Evolutionary conservation across 73 alveolate genomes (phyloP).

Genomic region (Paramecium caudatum): DNA sequence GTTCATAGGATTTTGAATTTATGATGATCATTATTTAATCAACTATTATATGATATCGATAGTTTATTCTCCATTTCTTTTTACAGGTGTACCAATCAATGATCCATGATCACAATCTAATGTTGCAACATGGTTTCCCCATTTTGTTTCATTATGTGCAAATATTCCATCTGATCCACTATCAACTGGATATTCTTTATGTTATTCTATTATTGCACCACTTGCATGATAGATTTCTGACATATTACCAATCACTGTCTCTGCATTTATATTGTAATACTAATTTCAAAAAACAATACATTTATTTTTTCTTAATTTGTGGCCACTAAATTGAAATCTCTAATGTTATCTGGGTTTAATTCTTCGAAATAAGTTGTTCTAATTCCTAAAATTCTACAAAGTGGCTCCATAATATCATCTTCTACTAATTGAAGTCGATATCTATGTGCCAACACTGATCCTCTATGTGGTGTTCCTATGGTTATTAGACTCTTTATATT

Average conservation of each 20-base stretch:
- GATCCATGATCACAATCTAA: conserved; percentile 67
- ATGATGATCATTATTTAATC: background rate
- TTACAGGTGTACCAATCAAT: conserved; percentile 15
- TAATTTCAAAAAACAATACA: background rate
- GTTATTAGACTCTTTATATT: background rate
- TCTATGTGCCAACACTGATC: conserved; percentile 11
- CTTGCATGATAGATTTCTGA: conserved; percentile 2
- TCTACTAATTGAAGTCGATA: conserved; percentile 23
- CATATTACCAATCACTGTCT: conserved; percentile 32
- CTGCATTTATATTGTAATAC: conserved; percentile 62
- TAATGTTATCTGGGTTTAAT: conserved; percentile 39
- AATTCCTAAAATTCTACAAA: conserved; percentile 49
- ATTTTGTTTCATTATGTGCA: conserved; percentile 44
- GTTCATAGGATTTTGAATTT: conserved; percentile 20
- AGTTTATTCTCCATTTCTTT: conserved; percentile 14
- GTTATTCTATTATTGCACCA: conserved; percentile 6
- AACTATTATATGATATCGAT: conserved; percentile 24
- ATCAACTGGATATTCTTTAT: background rate
- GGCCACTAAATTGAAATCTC: conserved; percentile 67
- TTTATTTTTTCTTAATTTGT: conserved; percentile 46
- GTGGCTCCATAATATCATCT: conserved; percentile 32
- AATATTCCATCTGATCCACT: conserved; percentile 69
- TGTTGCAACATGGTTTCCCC: conserved; percentile 57
- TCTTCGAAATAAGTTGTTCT: conserved; percentile 31
- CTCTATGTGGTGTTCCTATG: conserved; percentile 62